Base-by-base conservation (phyloP, 176 grass and related monocot genomes). In the Saccharum spontaneum region DNA sequence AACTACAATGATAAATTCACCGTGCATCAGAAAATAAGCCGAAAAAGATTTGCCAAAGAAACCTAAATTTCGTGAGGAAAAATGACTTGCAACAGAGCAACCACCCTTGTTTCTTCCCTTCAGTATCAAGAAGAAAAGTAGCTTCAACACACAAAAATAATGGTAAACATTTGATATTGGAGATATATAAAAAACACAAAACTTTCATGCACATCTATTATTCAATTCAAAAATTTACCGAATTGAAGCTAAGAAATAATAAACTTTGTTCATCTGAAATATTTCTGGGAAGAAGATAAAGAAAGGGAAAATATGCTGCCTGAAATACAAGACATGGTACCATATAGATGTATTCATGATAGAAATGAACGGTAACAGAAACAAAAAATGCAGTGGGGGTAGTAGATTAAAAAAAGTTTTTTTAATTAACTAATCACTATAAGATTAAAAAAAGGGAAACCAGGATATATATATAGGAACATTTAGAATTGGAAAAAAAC, bases 281-380 rank as follows among this genome's bases (percentile, higher is more conserved):
- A 36, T 36, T 36, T 36, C 4, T 36, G 36, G 36, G 36, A 36
- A 36, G 36, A 36, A 7, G 38, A 11, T 13, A 60, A 48, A 31
- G 20, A 60, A 48, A 31, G 20, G 13, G 17, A 0, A 5, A 60
- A 57, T 48, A 45, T 60, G 63, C 40, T 69, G 45, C 20, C 41
- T 38, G 20, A 60, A 87, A 76, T 13, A 82, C 49, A 79, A 36
- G 81, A 60, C 82, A 89, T 62, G 44, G 28, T 61, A 77, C 77
- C 71, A 76, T 55, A 86, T 36, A 66, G 14, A 86, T 64, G 43
- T 30, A 55, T 78, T 73, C 72, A 73, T 86, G 83, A 82, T 46
- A 82, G 44, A 90, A 78, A 37, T 86, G 55, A 73, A 4, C 57
- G 88, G 59, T 77, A 79, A 79, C 66, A 60, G 36, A 78, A 78